Conservation (phyloP, 2,329 filamentous ascomycete species). For the Pestalotiopsis sp. region DNA sequence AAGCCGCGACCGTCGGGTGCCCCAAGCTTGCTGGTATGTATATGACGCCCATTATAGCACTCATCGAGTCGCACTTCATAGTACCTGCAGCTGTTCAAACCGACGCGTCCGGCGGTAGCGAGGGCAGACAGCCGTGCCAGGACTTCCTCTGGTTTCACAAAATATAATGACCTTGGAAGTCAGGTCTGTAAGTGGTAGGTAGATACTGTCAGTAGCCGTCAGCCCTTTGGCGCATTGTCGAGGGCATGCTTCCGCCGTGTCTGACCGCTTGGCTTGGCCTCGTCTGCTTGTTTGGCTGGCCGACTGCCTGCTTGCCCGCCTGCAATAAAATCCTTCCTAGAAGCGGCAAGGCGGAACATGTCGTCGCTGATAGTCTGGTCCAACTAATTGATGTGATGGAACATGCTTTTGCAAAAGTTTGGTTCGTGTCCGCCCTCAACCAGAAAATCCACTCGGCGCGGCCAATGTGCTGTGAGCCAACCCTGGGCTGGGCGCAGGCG, state of each 20-base stretch:
- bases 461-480: background rate
- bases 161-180: background rate
- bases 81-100: slow-evolving; percentile 1
- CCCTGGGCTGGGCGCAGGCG: background rate
- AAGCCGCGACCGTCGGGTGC: background rate
- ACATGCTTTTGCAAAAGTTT: background rate
- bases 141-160: background rate
- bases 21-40: background rate
- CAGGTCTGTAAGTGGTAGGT: background rate
- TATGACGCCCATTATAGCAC: slow-evolving; percentile 4
- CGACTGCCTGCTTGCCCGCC: background rate
- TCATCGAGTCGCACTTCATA: background rate
- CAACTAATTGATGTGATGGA: background rate
- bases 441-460: background rate
- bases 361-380: background rate
- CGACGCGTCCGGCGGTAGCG: background rate
- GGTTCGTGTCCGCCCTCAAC: background rate
- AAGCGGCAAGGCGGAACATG: background rate
- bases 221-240: background rate
- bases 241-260: background rate
- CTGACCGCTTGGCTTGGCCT: background rate
- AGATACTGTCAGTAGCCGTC: background rate
- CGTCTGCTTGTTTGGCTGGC: background rate
- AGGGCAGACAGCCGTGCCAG: background rate
- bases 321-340: background rate